Base-by-base conservation (phyloP, 2,329 filamentous ascomycete genomes). In the Penicillium glabrum region DNA sequence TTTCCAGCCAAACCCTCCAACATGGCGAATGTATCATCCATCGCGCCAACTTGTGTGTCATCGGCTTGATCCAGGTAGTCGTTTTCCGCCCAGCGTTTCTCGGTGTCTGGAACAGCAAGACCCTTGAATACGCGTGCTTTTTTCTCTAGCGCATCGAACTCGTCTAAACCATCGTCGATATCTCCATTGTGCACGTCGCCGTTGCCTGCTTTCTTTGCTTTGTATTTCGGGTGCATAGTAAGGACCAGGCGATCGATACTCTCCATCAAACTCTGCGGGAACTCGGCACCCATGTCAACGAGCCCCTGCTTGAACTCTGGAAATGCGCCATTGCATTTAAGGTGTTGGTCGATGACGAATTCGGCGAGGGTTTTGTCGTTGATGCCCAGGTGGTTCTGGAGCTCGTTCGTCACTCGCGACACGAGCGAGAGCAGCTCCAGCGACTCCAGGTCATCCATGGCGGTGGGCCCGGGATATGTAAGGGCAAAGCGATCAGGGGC, bases 281-380 rank as follows among this genome's bases (percentile, higher is more conserved):
- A 96, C 44, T 88, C 92, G 61, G 89, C 90, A 54, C 89, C 90
- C 75, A 96, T 87, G 29, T 82, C 85, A 64, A 88, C 85, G 63
- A 98, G 82, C 70, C 86, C 86, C 63, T 81, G 79, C 77, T 89
- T 89, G 79, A 98, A 99, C 27, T 89, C 87, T 51, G 82, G 75
- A 55, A 90, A 80, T 27, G 83, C 83, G 51, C 81, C 82, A 46
- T 59, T 61, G 78, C 87, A 89, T 82, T 93, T 85, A 72, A 89
- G 77, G 67, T 96, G 91, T 72, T 96, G 89, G 60, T 90, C 90
- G 70, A 99, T 96, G 68, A 99, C 86, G 72, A 96, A 99, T 76
- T 99, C 95, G 66, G 95, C 93, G 26, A 99, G 86, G 5, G 91
- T 96, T 77, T 96, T 97, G 77, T 99, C 93, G 72, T 85, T 89